Percentiles rank a stretch among this genome's conserved stretches.
phyloP scores from a whole-genome alignment of 306 rosid species.

The Carpinus fangiana region DNA sequence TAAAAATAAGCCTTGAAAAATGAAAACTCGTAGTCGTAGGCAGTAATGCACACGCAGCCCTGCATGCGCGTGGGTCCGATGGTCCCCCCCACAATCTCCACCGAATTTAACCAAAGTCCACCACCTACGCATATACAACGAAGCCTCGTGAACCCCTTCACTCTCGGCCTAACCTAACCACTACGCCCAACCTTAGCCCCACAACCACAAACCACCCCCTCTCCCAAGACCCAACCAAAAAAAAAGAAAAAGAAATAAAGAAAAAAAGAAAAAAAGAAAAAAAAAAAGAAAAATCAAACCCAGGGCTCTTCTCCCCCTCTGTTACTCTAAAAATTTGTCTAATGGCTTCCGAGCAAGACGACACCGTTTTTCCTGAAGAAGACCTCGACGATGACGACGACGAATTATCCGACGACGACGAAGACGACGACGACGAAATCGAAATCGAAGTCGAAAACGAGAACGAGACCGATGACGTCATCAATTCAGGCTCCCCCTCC shows the following conservation, averaged over 20 bases:
- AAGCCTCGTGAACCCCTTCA: slow-evolving; percentile 19
- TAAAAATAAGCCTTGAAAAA: no score
- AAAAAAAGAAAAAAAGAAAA: no score
- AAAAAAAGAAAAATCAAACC: no score
- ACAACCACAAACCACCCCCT: no score
- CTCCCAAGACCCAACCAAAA: no score
- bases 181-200: background rate
- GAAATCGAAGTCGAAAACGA: slow-evolving; percentile 22
- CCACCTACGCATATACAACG: slow-evolving; percentile 11
- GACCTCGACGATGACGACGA: slow-evolving; percentile 70
- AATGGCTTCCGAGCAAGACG: slow-evolving; percentile 69
- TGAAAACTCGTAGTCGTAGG: no score
- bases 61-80: slow-evolving; percentile 1
- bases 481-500: slow-evolving; percentile 38
- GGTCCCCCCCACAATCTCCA: slow-evolving; percentile 17
- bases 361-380: slow-evolving; percentile 69
- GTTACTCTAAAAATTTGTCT: background rate
- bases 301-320: background rate
- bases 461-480: slow-evolving; percentile 28
- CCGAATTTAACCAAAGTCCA: slow-evolving; percentile 25
- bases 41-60: background rate
- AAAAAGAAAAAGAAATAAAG: no score
- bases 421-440: slow-evolving; percentile 60
- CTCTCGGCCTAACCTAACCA: background rate
- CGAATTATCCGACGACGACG: slow-evolving; percentile 57